Conservation (phyloP, 176 grass and related monocot species). For the Avena insularis region DNA sequence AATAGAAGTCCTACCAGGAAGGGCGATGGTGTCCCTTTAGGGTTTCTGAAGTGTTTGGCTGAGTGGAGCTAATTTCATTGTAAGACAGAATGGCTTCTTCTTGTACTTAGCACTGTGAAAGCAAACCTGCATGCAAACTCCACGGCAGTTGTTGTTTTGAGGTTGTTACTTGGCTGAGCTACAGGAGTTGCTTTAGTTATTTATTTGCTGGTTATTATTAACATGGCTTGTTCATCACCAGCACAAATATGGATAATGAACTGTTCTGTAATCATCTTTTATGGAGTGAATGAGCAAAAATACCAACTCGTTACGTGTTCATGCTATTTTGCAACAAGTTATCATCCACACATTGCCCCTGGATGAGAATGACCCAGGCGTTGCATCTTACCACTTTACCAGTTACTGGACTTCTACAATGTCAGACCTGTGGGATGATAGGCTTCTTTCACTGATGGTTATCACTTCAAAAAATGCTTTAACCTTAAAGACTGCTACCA, state of each 20-base stretch:
- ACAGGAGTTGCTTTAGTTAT: neutral
- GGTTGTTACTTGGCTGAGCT: neutral
- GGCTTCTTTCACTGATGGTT: conserved; percentile 17
- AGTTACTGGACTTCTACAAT: conserved; percentile 9
- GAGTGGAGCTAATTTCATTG: neutral
- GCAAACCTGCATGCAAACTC: neutral
- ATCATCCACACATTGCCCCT: conserved; percentile 6
- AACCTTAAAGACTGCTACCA: neutral
- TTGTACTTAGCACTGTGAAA: neutral
- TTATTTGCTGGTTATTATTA: neutral
- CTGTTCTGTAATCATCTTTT: neutral
- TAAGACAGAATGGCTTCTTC: neutral
- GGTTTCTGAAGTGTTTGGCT: neutral
- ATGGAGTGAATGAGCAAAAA: no score
- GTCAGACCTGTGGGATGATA: neutral
- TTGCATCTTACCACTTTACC: neutral
- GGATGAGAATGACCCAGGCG: neutral
- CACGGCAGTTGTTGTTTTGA: neutral
- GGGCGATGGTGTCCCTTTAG: neutral
- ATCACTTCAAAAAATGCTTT: conserved; percentile 28
- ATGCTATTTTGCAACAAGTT: conserved; percentile 16
- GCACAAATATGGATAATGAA: neutral
- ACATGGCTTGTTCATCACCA: neutral
- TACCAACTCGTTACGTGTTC: no score
- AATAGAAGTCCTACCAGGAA: neutral